Evolutionary conservation across 345 rosid genomes (phyloP).

Genomic region (Adansonia digitata): DNA sequence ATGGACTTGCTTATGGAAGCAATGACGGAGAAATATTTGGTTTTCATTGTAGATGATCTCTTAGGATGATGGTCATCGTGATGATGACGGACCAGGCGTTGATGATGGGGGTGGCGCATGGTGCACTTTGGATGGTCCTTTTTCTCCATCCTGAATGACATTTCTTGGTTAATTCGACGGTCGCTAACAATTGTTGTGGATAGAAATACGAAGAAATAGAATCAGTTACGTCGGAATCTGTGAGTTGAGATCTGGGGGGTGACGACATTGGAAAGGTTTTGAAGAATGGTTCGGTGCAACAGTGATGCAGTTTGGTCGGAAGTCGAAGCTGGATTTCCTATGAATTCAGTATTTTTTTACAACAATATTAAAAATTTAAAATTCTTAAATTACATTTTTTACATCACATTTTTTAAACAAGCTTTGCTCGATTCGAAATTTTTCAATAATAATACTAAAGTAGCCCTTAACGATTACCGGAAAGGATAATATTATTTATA

Average conservation of each 20-base stretch:
- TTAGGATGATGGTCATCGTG: neutral
- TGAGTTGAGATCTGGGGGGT: neutral
- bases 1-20: constrained; percentile 8
- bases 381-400: too few relatives aligned
- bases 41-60: neutral
- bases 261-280: neutral
- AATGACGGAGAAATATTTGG: neutral
- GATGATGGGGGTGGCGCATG: neutral
- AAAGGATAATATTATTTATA: too few relatives aligned
- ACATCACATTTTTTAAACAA: too few relatives aligned
- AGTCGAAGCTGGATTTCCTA: neutral
- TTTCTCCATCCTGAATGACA: neutral
- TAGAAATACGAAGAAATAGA: neutral
- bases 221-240: neutral
- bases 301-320: neutral
- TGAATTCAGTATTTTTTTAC: too few relatives aligned
- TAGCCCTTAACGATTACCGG: too few relatives aligned
- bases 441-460: too few relatives aligned
- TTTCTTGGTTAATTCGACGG: neutral
- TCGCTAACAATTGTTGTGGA: neutral
- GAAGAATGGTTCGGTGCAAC: neutral
- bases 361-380: too few relatives aligned
- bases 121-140: neutral
- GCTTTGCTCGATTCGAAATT: too few relatives aligned
- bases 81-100: neutral